Base-by-base conservation (phyloP, 1,139 yeast species). In the Pichia sp. region DNA sequence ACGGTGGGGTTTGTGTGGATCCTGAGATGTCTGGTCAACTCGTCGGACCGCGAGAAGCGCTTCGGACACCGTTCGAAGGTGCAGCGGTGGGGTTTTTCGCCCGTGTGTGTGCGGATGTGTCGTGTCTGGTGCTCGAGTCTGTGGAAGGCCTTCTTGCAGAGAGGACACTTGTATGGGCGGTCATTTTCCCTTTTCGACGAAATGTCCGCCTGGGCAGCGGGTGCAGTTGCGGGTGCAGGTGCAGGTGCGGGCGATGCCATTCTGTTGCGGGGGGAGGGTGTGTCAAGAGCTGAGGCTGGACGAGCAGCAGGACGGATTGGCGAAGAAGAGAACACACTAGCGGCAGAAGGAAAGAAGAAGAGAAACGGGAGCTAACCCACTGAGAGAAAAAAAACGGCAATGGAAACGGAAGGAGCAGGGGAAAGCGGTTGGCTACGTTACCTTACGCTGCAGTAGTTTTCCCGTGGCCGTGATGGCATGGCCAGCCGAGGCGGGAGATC, bases 81-180 rank as follows among this genome's bases (percentile, higher is more conserved):
- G 70, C 98, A 92, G 49, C 82, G 83, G 67, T 90, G 97, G 26
- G 97, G 97, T 68, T 90, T 88, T 67, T 90, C 97, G 40, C 98
- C 98, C 0, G 98, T 92, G 68, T 92, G 98, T 6, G 97, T 92
- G 59, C 97, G 76, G 53, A 92, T 87, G 68, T 92, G 98, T 64
- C 98, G 81, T 16, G 97, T 90, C 68, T 90, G 96, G 70, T 92
- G 98, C 70, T 92, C 98, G 50, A 90, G 74, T 51, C 98, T 77
- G 67, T 90, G 96, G 69, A 92, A 92, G 1, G 96, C 96, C 73
- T 92, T 89, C 54, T 85, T 87, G 71, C 98, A 92, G 67, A 87
- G 80, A 16, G 96, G 92, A 66, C 98, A 92, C 68, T 89, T 87
- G 75, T 88, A 90, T 4, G 97, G 97, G 62, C 95, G 64, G 26